These are phyloP conservation scores for Trichoderma citrinoviride DNA, from an alignment of 2,329 filamentous ascomycete species.

Conservation along the genomic window DNA sequence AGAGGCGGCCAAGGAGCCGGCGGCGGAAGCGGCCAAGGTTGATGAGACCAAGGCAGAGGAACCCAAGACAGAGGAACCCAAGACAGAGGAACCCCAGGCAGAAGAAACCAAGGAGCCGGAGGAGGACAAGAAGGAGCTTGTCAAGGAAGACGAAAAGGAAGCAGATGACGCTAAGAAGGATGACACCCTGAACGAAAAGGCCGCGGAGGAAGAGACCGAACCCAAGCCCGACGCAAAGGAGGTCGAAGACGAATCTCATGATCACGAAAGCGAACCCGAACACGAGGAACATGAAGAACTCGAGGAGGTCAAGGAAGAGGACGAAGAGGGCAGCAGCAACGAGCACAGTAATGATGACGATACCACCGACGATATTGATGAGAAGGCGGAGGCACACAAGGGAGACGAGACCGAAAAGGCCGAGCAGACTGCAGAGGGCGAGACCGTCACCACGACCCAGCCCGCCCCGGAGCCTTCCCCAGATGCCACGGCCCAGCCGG, in stretches of 20 bases:
- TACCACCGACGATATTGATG: slow-evolving; percentile 28
- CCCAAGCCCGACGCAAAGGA: slow-evolving; percentile 28
- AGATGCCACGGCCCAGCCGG: not conserved
- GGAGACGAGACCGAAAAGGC: slow-evolving; percentile 24
- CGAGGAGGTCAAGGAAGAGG: slow-evolving; percentile 30
- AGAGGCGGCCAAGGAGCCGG: slow-evolving; percentile 17
- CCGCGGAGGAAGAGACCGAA: slow-evolving; percentile 19
- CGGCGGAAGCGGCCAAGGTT: slow-evolving; percentile 15
- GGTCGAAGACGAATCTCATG: slow-evolving; percentile 16
- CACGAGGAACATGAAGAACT: slow-evolving; percentile 28
- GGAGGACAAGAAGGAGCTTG: slow-evolving; percentile 14
- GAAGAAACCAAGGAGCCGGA: slow-evolving; percentile 21
- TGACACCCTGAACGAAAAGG: slow-evolving; percentile 1
- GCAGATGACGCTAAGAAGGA: slow-evolving; percentile 14
- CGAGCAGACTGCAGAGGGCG: slow-evolving; percentile 14
- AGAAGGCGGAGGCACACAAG: slow-evolving; percentile 20
- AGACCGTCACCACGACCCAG: slow-evolving; percentile 4
- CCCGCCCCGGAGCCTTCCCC: slow-evolving; percentile 4
- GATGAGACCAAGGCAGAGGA: slow-evolving; percentile 18
- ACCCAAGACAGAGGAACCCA: slow-evolving; percentile 5
- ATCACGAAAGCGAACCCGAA: slow-evolving; percentile 15
- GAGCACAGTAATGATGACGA: slow-evolving; percentile 29
- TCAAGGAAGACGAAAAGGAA: slow-evolving; percentile 7
- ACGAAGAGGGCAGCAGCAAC: slow-evolving; percentile 29
- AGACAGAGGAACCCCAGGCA: slow-evolving; percentile 7